These are phyloP conservation scores for Botryotinia narcissicola DNA, from an alignment of 2,329 filamentous ascomycete genomes.

Conservation along the genomic window DNA sequence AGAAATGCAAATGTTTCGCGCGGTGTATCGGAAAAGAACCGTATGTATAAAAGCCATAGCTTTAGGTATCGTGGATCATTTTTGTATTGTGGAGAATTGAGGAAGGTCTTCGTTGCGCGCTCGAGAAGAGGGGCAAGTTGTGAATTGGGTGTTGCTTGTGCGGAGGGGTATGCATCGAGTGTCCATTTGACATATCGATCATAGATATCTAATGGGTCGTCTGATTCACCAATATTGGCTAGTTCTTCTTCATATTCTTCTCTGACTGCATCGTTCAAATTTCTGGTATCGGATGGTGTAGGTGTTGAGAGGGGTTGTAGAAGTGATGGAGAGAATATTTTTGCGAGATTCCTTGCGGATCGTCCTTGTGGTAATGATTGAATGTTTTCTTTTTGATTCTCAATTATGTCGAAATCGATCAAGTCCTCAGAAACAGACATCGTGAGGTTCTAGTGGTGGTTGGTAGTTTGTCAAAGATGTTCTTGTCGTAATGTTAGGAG, in stretches of 20 bases:
- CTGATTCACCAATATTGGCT: constrained; percentile 73
- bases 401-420: constrained; percentile 86
- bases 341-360: constrained; percentile 83
- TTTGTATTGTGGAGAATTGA: constrained; percentile 82
- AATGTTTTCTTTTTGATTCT: constrained; percentile 97
- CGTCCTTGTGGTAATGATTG: constrained; percentile 84
- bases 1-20: constrained; percentile 91
- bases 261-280: constrained; percentile 74
- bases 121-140: constrained; percentile 86
- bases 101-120: constrained; percentile 86
- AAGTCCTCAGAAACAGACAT: constrained; percentile 53
- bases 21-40: constrained; percentile 88
- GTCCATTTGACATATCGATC: constrained; percentile 98
- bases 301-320: constrained; percentile 58
- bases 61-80: constrained; percentile 93
- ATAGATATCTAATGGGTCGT: constrained; percentile 93
- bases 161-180: constrained; percentile 88
- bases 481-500: not conserved
- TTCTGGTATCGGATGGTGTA: constrained; percentile 70
- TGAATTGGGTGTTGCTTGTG: constrained; percentile 88
- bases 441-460: not conserved
- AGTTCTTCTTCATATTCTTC: constrained; percentile 86
- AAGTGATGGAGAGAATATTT: constrained; percentile 70
- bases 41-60: constrained; percentile 91
- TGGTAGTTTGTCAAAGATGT: not conserved